Evolutionary conservation across 768 basidiomycete genomes (phyloP).

Genomic region (Lactifluus hygrophoroides): DNA sequence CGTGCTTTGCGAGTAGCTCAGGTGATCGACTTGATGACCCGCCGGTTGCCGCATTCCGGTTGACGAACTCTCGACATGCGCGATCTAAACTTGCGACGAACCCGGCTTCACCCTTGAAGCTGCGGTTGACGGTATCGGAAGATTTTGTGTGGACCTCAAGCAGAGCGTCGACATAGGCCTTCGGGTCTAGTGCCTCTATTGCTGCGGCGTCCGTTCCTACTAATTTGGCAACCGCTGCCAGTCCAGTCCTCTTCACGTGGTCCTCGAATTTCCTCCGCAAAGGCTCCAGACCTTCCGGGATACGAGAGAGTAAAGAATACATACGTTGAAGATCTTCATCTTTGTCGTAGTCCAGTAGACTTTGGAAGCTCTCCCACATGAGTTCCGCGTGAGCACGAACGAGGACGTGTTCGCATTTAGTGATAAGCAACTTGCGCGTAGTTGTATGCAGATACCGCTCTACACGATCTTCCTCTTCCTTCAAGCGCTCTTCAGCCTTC

Average conservation of each 20-base stretch:
- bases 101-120: constrained; percentile 87
- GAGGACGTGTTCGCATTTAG: constrained; percentile 85
- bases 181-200: constrained; percentile 72
- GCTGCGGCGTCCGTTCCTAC: constrained; percentile 44
- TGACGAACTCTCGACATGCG: constrained; percentile 94
- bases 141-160: constrained; percentile 90
- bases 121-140: constrained; percentile 75
- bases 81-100: constrained; percentile 92
- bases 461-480: constrained; percentile 92
- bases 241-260: constrained; percentile 87
- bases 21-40: constrained; percentile 80
- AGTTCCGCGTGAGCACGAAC: constrained; percentile 76
- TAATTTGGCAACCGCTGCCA: constrained; percentile 70
- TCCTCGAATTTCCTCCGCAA: constrained; percentile 88
- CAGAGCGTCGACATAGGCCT: constrained; percentile 88
- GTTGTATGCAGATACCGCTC: constrained; percentile 88
- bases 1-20: constrained; percentile 86
- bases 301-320: constrained; percentile 87
- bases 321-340: constrained; percentile 92
- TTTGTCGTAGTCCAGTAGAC: constrained; percentile 84
- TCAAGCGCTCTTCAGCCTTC: constrained; percentile 86
- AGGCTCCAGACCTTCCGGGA: constrained; percentile 84
- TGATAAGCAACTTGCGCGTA: constrained; percentile 73
- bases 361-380: constrained; percentile 93
- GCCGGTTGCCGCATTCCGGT: constrained; percentile 85